A percentile compares a stretch with the other conserved stretches of the same genome.
These are phyloP conservation scores for Phytophthora uliginosa DNA, from an alignment of 352 stramenopile genomes.

Conservation along the genomic window DNA sequence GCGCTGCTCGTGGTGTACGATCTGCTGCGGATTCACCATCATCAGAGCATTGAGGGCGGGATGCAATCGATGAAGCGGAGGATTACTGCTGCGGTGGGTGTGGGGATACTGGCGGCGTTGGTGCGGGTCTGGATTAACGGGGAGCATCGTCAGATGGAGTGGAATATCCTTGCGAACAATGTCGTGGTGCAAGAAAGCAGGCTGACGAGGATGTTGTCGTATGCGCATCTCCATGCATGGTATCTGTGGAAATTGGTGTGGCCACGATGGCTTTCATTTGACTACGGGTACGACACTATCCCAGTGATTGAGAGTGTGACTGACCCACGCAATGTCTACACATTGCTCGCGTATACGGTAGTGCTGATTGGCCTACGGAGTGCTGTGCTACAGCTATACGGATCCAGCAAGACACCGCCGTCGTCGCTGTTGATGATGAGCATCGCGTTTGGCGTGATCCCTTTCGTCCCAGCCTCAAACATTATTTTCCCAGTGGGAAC, in stretches of 20 bases:
- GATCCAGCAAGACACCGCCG: constrained; percentile 15
- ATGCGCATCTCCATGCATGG: constrained; percentile 87
- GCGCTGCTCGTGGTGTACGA: constrained; percentile 82
- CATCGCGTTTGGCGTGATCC: constrained; percentile 81
- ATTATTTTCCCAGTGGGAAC: constrained; percentile 93
- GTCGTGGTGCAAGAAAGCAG: constrained; percentile 63
- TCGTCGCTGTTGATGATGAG: constrained; percentile 58
- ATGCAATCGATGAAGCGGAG: constrained; percentile 20
- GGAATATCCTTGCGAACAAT: constrained; percentile 91
- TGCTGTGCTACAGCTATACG: constrained; percentile 20
- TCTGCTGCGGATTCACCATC: constrained; percentile 32
- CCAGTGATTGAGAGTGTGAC: constrained; percentile 62
- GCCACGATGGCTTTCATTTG: constrained; percentile 89
- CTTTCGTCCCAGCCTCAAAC: constrained; percentile 94
- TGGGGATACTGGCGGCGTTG: constrained; percentile 35
- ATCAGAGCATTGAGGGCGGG: background rate
- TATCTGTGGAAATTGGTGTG: constrained; percentile 93
- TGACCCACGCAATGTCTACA: constrained; percentile 74
- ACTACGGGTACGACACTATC: constrained; percentile 94
- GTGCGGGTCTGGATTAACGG: constrained; percentile 78
- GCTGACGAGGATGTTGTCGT: constrained; percentile 68
- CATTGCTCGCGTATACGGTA: constrained; percentile 63
- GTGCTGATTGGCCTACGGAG: constrained; percentile 45
- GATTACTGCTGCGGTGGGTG: constrained; percentile 11
- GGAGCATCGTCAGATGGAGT: constrained; percentile 71